Evolutionary conservation across 805 yeast species (phyloP), one percentile per base, ranked within the genome.

Genomic region (Cyberlindnera maritima): DNA sequence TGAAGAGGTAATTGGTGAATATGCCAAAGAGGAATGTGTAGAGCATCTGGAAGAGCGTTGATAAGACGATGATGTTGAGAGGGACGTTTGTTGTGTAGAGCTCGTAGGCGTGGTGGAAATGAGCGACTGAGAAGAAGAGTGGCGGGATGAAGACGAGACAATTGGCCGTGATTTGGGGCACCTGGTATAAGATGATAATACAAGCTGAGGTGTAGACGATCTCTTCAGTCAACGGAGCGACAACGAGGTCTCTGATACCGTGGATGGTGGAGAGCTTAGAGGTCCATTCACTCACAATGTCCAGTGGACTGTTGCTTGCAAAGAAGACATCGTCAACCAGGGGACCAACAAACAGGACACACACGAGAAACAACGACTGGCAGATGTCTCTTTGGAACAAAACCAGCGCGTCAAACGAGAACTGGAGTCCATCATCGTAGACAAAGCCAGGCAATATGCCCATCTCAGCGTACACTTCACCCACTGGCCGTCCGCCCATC

Each of bases 171-270:
- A 53, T 39, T 20, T 34, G 36, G 8, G 52, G 41, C 2, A 57
- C 54, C 19, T 69, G 72, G 7, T 55, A 44, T 54, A 62, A 57
- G 47, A 64, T 46, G 39, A 66, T 53, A 47, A 69, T 47, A 50
- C 76, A 48, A 53, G 73, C 60, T 0, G 83, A 70, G 2, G 95
- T 70, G 60, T 81, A 88, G 2, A 86, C 75, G 25, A 87, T 52
- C 59, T 88, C 96, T 60, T 88, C 96, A 0, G 92, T 81, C 2
- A 83, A 39, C 4, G 96, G 96, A 0, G 90, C 96, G 34, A 84
- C 68, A 0, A 85, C 46, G 39, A 79, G 71, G 59, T 84, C 81
- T 48, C 94, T 64, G 20, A 80, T 29, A 1, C 81, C 80, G 21
- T 64, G 61, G 4, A 77, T 48, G 8, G 67, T 63, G 9, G 33